Conservation (phyloP, 2,329 filamentous ascomycete genomes). For the Pseudopyrenochaeta lycopersici region DNA sequence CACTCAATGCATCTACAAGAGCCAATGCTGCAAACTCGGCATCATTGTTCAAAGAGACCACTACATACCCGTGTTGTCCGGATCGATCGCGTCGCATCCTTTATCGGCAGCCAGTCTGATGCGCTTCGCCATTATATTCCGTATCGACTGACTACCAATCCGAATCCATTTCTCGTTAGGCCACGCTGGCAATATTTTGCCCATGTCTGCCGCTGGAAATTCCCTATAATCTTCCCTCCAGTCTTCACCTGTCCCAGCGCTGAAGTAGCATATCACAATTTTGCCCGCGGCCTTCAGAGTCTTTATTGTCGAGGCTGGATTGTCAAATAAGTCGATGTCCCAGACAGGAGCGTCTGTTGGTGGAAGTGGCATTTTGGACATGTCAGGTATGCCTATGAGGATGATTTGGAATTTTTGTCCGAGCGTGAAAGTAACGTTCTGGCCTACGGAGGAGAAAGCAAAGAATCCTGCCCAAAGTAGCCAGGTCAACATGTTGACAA, state of each 20-base stretch:
- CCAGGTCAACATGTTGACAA: slow-evolving; percentile 18
- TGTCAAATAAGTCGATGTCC: slow-evolving; percentile 45
- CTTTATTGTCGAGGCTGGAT: slow-evolving; percentile 25
- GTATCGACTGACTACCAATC: slow-evolving; percentile 30
- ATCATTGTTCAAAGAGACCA: neutral
- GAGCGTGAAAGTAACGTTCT: slow-evolving; percentile 22
- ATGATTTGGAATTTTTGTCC: slow-evolving; percentile 44
- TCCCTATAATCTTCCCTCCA: slow-evolving; percentile 39
- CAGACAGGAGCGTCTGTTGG: slow-evolving; percentile 39
- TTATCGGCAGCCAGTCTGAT: slow-evolving; percentile 40
- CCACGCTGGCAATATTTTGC: slow-evolving; percentile 41
- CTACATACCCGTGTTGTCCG: slow-evolving; percentile 40
- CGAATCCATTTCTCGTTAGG: slow-evolving; percentile 43
- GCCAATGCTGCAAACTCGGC: no score
- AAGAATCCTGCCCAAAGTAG: slow-evolving; percentile 23
- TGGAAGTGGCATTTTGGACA: slow-evolving; percentile 34
- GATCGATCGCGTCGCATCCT: slow-evolving; percentile 45
- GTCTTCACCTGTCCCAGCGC: slow-evolving; percentile 39
- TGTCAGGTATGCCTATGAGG: slow-evolving; percentile 33
- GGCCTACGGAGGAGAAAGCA: slow-evolving; percentile 14
- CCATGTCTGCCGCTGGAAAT: slow-evolving; percentile 34
- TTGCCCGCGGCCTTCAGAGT: slow-evolving; percentile 35
- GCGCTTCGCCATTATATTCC: slow-evolving; percentile 40
- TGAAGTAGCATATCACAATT: slow-evolving; percentile 44
- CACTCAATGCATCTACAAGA: no score